Base-by-base conservation (phyloP, 257 asterid species). In the Linderniella brevidens region DNA sequence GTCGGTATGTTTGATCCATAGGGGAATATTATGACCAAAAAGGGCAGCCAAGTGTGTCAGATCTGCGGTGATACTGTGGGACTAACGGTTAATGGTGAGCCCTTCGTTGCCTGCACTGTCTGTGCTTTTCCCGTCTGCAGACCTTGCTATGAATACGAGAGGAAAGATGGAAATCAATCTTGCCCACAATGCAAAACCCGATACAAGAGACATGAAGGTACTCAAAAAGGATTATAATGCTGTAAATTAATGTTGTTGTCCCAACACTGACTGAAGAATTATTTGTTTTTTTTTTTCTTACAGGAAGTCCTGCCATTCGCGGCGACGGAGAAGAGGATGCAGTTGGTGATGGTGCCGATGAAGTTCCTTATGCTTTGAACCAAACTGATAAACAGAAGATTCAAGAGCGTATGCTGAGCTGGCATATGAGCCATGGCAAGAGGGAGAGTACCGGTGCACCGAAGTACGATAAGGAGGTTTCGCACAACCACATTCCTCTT, bases 131-230 rank as follows among this genome's bases (percentile, higher is more conserved):
- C 99, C 0, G 96, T 85, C 36, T 90, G 99, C 74, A 71, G 96
- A 60, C 88, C 99, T 17, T 90, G 99, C 67, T 90, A 90, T 61
- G 99, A 90, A 58, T 90, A 85, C 41, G 99, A 90, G 76, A 85
- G 96, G 53, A 90, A 85, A 77, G 99, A 90, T 32, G 99, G 94
- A 25, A 81, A 81, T 61, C 87, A 84, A 55, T 81, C 87, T 66
- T 90, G 99, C 61, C 99, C 96, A 20, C 96, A 85, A 69, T 90
- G 99, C 93, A 85, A 90, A 64, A 85, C 94, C 61, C 77, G 92
- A 80, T 81, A 90, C 74, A 81, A 73, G 76, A 74, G 92, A 49
- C 96, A 81, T 64, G 80, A 76, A 81, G 99, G 99, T 90, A 58
- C 6, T n/a, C n/a, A n/a, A n/a, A n/a, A n/a, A n/a, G 13, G 19